These are phyloP conservation scores for Chalciporus pseudorubinellus DNA, from an alignment of 768 basidiomycete genomes.

Conservation along the genomic window DNA sequence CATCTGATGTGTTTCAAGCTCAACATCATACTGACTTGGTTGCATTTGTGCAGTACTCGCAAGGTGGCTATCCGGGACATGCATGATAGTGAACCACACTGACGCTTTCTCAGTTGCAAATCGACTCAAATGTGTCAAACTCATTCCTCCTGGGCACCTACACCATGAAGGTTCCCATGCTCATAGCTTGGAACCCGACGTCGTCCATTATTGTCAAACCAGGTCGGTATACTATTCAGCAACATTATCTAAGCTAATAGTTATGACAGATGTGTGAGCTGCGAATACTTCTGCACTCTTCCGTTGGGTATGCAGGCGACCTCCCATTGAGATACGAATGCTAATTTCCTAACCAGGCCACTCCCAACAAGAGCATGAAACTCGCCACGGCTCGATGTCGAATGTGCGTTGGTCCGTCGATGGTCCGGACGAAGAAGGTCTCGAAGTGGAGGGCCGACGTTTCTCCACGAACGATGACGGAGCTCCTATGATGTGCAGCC, in stretches of 20 bases:
- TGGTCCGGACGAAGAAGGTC: slow-evolving; percentile 40
- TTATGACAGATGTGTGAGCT: slow-evolving; percentile 42
- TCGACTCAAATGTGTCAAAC: slow-evolving; percentile 43
- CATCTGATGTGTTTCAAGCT: too few species aligned
- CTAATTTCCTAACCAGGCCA: slow-evolving; percentile 37
- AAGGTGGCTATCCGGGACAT: slow-evolving; percentile 31
- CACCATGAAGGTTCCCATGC: slow-evolving; percentile 39
- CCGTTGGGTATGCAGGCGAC: slow-evolving; percentile 30
- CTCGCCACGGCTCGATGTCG: slow-evolving; percentile 56
- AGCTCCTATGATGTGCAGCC: slow-evolving; percentile 55
- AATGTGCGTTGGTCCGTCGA: slow-evolving; percentile 50
- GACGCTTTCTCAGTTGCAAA: slow-evolving; percentile 38
- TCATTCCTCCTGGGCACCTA: slow-evolving; percentile 40
- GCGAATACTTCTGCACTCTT: slow-evolving; percentile 53
- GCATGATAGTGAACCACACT: background rate
- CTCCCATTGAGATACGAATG: slow-evolving; percentile 31
- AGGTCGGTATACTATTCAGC: slow-evolving; percentile 36
- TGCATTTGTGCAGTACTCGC: slow-evolving; percentile 54
- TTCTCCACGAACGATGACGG: slow-evolving; percentile 49
- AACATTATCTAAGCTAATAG: too few species aligned
- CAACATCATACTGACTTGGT: too few species aligned
- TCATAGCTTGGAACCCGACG: slow-evolving; percentile 38
- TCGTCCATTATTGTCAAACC: slow-evolving; percentile 50
- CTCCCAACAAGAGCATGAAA: slow-evolving; percentile 52
- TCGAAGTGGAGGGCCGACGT: slow-evolving; percentile 49